Conservation (phyloP, 805 yeast genomes). For the Ogataea dorogensis region DNA sequence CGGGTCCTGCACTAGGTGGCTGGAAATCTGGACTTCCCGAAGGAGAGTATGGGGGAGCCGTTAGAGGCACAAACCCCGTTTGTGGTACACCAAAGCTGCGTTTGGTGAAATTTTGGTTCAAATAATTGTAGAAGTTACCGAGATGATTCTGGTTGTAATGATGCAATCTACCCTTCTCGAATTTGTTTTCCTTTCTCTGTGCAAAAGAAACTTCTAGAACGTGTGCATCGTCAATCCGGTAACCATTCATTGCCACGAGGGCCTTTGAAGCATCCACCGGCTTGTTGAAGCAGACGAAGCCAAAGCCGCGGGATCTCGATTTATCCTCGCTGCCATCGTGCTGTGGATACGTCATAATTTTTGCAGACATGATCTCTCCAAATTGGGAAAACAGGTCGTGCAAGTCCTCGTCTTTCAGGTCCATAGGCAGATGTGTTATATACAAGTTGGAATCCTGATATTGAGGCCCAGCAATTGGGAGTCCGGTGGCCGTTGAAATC, state of each 20-base stretch:
- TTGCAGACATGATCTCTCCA: constrained; percentile 55
- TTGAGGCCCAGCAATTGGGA: constrained; percentile 44
- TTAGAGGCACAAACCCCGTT: constrained; percentile 4
- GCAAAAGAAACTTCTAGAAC: constrained; percentile 63
- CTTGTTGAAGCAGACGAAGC: constrained; percentile 71
- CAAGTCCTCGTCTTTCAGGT: constrained; percentile 55
- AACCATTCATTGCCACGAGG: constrained; percentile 60
- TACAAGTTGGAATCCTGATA: constrained; percentile 73
- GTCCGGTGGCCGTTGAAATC: constrained; percentile 33
- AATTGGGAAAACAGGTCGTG: constrained; percentile 40
- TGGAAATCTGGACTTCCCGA: constrained; percentile 10
- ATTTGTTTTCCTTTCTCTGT: constrained; percentile 63
- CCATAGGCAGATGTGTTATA: constrained; percentile 58
- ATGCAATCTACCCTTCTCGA: constrained; percentile 32
- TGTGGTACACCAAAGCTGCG: constrained; percentile 17
- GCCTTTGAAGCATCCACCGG: constrained; percentile 70
- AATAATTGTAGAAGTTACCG: constrained; percentile 27
- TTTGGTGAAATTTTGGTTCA: constrained; percentile 21
- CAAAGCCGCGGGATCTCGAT: constrained; percentile 67
- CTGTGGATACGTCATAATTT: constrained; percentile 49
- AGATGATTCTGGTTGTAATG: constrained; percentile 37
- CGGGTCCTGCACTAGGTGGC: constrained; percentile 12
- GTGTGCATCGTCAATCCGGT: constrained; percentile 35
- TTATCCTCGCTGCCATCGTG: constrained; percentile 27
- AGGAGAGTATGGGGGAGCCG: constrained; percentile 4